A percentile compares a stretch with the other conserved stretches of the same genome.
These are phyloP conservation scores for Blumeria hordei DNA, from an alignment of 2,329 filamentous ascomycete genomes.

Conservation along the genomic window DNA sequence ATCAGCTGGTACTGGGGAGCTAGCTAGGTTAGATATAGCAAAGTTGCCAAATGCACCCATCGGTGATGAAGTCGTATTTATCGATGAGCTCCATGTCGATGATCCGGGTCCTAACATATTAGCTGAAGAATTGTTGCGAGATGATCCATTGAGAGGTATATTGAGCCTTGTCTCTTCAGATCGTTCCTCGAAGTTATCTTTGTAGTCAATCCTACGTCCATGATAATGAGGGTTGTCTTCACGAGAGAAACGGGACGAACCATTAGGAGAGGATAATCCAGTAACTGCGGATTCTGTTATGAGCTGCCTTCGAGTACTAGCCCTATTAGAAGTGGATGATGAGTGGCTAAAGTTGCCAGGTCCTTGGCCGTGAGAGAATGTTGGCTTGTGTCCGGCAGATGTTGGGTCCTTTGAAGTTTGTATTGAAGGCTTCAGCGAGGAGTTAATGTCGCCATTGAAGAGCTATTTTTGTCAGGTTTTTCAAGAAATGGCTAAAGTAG, in stretches of 20 bases:
- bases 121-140: slow-evolving; percentile 30
- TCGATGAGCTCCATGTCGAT: slow-evolving; percentile 22
- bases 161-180: slow-evolving; percentile 21
- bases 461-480: slow-evolving; percentile 25
- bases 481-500: too few relatives aligned
- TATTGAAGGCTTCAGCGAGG: slow-evolving; percentile 64
- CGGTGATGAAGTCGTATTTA: slow-evolving; percentile 39
- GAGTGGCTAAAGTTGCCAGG: slow-evolving; percentile 40
- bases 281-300: slow-evolving; percentile 43
- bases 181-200: slow-evolving; percentile 27
- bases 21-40: slow-evolving; percentile 31
- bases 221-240: slow-evolving; percentile 38
- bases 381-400: slow-evolving; percentile 53
- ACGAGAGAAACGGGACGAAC: slow-evolving; percentile 30
- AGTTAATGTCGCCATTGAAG: slow-evolving; percentile 76
- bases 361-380: slow-evolving; percentile 41
- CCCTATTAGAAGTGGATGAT: slow-evolving; percentile 50
- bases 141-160: slow-evolving; percentile 22
- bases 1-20: slow-evolving; percentile 33
- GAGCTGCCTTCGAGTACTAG: slow-evolving; percentile 59
- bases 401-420: slow-evolving; percentile 31
- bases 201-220: slow-evolving; percentile 28
- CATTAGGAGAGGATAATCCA: slow-evolving; percentile 34
- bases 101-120: slow-evolving; percentile 20
- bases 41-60: slow-evolving; percentile 86